Evolutionary conservation across 495 filamentous ascomycete genomes (phyloP), one percentile per base, ranked within the genome.

Genomic region (Chaetomium tenue): DNA sequence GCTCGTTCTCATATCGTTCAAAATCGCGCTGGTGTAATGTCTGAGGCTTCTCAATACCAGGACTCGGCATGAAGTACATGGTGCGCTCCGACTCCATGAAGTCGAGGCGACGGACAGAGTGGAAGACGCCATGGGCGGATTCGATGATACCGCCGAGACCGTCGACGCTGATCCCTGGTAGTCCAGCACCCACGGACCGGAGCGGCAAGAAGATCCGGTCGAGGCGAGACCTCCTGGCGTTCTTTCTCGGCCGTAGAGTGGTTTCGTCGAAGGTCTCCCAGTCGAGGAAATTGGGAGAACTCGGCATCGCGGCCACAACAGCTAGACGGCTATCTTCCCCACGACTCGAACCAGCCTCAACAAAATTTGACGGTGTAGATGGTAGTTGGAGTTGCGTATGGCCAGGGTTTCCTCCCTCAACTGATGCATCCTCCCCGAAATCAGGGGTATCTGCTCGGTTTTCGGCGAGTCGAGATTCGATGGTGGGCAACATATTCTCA

Each of bases 91-190:
- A 63, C 30, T 69, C 61, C 59, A 69, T 68, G 33, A 70, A 72
- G 50, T 72, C 66, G 46, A 68, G 53, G 1, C 58, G 62, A 44
- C 63, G 58, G 18, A 52, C 66, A n/a, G 71, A 70, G 64, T 68
- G 68, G 62, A 72, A 69, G 52, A 72, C 26, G 52, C 57, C 59
- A 52, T 72, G 71, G 15, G 67, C 64, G 2, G 66, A 67, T 60
- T 72, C 67, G 60, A 64, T 50, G n/a, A 72, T 20, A 7, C 71
- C 68, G 30, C 64, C 71, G 20, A 72, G 22, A 5, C 70, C 71
- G 30, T 72, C 71, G 37, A 72, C 57, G 44, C 56, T 60, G 28
- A 72, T 42, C 26, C 71, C 71, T 5, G 68, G 70, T 0, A 72
- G 61, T 8, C 64, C 71, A 33, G 64, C 58, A 40, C 68, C 65